Percentiles rank a stretch among this genome's conserved stretches.
These are phyloP conservation scores for Myriosclerotinia scirpicola DNA, from an alignment of 2,329 filamentous ascomycete species.

Conservation along the genomic window DNA sequence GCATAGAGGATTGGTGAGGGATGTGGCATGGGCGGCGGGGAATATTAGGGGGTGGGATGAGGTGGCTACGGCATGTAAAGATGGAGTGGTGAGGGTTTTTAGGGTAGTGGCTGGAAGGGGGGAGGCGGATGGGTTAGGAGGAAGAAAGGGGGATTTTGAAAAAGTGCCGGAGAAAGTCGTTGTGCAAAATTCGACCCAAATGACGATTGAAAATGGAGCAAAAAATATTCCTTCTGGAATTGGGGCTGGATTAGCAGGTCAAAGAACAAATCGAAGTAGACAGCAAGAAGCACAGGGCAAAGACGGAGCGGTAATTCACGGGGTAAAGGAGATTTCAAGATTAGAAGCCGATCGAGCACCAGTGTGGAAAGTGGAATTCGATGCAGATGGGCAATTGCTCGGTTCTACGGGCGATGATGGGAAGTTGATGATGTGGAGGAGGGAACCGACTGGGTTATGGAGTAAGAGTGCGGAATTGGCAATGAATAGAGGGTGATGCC, in stretches of 20 bases:
- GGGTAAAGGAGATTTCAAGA: constrained; percentile 61
- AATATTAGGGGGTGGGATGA: constrained; percentile 88
- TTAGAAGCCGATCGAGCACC: constrained; percentile 68
- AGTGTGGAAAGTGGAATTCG: constrained; percentile 74
- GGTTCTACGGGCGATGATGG: constrained; percentile 78
- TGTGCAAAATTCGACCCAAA: constrained; percentile 33
- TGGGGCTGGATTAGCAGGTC: constrained; percentile 51
- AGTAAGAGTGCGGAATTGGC: constrained; percentile 39
- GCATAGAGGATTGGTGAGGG: constrained; percentile 76
- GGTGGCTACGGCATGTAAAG: constrained; percentile 88
- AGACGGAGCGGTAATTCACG: constrained; percentile 66
- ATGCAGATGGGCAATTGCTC: constrained; percentile 68
- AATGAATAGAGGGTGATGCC: constrained; percentile 30
- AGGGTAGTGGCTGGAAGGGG: constrained; percentile 61
- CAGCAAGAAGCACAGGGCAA: constrained; percentile 48
- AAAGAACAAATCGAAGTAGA: constrained; percentile 46
- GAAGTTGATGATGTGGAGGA: constrained; percentile 60
- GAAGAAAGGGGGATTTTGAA: constrained; percentile 39
- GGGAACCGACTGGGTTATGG: constrained; percentile 43
- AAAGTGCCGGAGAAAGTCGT: constrained; percentile 32
- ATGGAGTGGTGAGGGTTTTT: constrained; percentile 88
- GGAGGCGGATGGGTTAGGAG: constrained; percentile 40
- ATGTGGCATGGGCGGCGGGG: constrained; percentile 89
- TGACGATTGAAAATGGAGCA: constrained; percentile 31
- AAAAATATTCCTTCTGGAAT: constrained; percentile 51